Conservation (phyloP, 2,329 filamentous ascomycete genomes). For the Colletotrichum sp. region DNA sequence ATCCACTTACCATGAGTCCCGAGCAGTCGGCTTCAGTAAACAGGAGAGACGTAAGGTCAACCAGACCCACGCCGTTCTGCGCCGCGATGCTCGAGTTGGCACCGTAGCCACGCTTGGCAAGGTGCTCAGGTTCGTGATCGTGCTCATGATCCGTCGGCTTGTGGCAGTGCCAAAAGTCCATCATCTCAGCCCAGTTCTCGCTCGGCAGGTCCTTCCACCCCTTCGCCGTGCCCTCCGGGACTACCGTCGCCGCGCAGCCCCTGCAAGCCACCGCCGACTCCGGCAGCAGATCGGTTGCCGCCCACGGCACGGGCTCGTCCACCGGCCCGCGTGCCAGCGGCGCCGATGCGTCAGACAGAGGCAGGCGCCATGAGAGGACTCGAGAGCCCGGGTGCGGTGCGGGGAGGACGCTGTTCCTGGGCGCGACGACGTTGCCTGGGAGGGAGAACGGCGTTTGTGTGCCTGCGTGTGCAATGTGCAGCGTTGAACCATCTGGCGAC, state of each 20-base stretch:
- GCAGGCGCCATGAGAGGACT: constrained; percentile 59
- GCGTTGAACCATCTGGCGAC: constrained; percentile 46
- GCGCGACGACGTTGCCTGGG: constrained; percentile 44
- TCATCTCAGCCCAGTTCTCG: constrained; percentile 99
- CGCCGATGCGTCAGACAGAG: constrained; percentile 32
- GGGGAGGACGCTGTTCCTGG: constrained; percentile 34
- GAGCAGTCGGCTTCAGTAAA: constrained; percentile 71
- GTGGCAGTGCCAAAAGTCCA: constrained; percentile 99
- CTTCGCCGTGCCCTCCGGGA: constrained; percentile 43
- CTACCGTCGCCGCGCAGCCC: constrained; percentile 40
- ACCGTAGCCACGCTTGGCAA: constrained; percentile 78
- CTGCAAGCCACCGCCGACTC: constrained; percentile 49
- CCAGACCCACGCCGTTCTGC: constrained; percentile 71
- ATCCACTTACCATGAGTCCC: constrained; percentile 39
- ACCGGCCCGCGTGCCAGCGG: constrained; percentile 16
- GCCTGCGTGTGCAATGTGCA: constrained; percentile 55
- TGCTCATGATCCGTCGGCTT: constrained; percentile 73
- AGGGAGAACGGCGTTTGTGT: constrained; percentile 40
- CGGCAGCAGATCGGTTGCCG: constrained; percentile 51
- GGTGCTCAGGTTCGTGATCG: constrained; percentile 44
- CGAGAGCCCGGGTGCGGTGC: constrained; percentile 30
- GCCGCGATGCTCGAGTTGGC: constrained; percentile 77
- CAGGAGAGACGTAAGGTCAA: constrained; percentile 81
- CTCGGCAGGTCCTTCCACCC: constrained; percentile 93
- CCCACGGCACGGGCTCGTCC: constrained; percentile 57